Base-by-base conservation (phyloP, 108 stramenopile species). In the Conticribra weissflogii region DNA sequence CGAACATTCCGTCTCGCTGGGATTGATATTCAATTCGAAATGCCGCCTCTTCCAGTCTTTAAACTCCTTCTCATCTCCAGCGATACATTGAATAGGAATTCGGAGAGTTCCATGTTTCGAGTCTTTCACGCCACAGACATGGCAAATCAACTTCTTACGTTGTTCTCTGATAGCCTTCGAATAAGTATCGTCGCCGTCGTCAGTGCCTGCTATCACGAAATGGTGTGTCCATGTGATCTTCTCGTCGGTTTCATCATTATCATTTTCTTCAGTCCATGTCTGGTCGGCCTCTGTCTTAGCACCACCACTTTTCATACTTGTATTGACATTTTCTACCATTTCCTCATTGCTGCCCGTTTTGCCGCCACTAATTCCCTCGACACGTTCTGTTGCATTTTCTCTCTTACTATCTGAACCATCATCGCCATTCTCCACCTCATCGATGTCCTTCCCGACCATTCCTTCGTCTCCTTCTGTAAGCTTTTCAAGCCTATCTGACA, bases 1-100 rank as follows among this genome's bases (percentile, higher is more conserved):
- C 29, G 14, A 15, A 36, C 72, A 74, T 27, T 29, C 33, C 22
- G 55, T 56, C 12, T 9, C 12, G 12, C 12, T 41, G 36, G 8
- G 5, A 41, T 41, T 41, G 36, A n/a, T n/a, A n/a, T 41, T 41
- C 12, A 41, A 41, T 1, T 21, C 27, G 22, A 16, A 25, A 61
- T 71, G 68, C 0, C 60, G 63, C 23, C 24, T 29, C 15, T 66
- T 25, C 49, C 57, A 56, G 25, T 59, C 56, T 27, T 54, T 31
- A 31, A 68, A 72, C 58, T 83, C 74, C 27, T 33, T 51, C 5
- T 72, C 50, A 30, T 84, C 78, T 33, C 75, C 73, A 19, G 77
- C 81, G 47, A 44, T 54, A 30, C 86, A 87, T 53, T 87, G 86
- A 0, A 82, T 30, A n/a, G 86, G 73, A 54, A 87, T 76, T 32